Evolutionary conservation across 345 rosid species (phyloP).

Genomic region (Aquilaria sinensis): DNA sequence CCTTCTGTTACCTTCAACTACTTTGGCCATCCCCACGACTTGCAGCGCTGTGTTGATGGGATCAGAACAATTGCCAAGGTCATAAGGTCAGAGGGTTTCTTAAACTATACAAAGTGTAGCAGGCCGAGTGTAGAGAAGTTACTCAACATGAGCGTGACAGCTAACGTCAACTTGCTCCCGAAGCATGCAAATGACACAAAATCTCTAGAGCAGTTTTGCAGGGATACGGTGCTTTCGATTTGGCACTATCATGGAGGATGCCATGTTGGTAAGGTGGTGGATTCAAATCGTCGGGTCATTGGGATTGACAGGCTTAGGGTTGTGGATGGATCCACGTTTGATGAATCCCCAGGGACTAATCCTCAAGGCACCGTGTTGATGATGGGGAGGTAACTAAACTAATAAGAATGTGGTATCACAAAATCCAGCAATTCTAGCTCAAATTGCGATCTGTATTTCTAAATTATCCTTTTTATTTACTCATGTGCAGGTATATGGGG

Average conservation of each 20-base stretch:
- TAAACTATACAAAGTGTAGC: slow-evolving; percentile 49
- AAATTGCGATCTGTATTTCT: neutral
- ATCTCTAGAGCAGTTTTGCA: slow-evolving; percentile 93
- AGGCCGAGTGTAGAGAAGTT: slow-evolving; percentile 47
- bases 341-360: slow-evolving; percentile 91
- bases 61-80: slow-evolving; percentile 51
- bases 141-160: slow-evolving; percentile 60
- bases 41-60: slow-evolving; percentile 67
- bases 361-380: slow-evolving; percentile 96
- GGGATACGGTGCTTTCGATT: slow-evolving; percentile 85
- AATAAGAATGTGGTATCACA: neutral
- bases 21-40: slow-evolving; percentile 71
- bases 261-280: slow-evolving; percentile 77
- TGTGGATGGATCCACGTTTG: slow-evolving; percentile 76
- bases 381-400: slow-evolving; percentile 82
- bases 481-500: slow-evolving; percentile 76
- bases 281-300: slow-evolving; percentile 42
- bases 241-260: slow-evolving; percentile 99
- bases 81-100: slow-evolving; percentile 56
- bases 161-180: slow-evolving; percentile 79
- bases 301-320: slow-evolving; percentile 67
- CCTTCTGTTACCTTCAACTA: slow-evolving; percentile 91
- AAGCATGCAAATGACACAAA: slow-evolving; percentile 69
- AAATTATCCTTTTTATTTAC: slow-evolving; percentile 10
- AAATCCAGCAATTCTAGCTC: neutral